Evolutionary conservation across 257 asterid genomes (phyloP).

Genomic region (Vinca minor): DNA sequence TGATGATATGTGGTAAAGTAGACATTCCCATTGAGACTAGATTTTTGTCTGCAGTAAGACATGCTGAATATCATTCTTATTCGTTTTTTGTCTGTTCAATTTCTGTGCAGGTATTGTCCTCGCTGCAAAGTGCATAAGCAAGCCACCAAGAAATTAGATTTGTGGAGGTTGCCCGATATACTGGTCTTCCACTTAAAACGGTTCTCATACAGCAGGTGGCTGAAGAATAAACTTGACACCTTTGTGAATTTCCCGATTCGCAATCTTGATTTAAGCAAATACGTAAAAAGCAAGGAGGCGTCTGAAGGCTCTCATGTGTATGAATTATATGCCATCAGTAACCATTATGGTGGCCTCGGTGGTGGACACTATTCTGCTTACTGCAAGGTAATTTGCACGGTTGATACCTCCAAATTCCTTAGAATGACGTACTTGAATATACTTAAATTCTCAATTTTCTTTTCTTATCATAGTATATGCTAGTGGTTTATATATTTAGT

Average conservation of each 20-base stretch:
- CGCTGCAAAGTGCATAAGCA: slow-evolving; percentile 88
- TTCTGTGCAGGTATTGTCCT: slow-evolving; percentile 78
- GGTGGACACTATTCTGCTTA: slow-evolving; percentile 97
- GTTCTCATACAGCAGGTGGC: slow-evolving; percentile 84
- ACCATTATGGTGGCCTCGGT: slow-evolving; percentile 96
- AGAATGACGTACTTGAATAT: neutral
- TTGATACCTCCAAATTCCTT: neutral
- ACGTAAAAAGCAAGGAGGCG: slow-evolving; percentile 52
- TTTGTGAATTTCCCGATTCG: slow-evolving; percentile 79
- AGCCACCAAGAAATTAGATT: slow-evolving; percentile 85
- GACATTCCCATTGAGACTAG: slow-evolving; percentile 1
- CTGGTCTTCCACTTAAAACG: slow-evolving; percentile 85
- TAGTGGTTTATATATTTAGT: neutral
- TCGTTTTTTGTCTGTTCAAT: slow-evolving; percentile 4
- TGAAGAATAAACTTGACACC: slow-evolving; percentile 87
- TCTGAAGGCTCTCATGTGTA: slow-evolving; percentile 58
- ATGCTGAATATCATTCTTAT: slow-evolving; percentile 1
- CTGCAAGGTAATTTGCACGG: slow-evolving; percentile 56
- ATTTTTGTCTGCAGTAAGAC: slow-evolving; percentile 9
- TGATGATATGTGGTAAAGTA: slow-evolving; percentile 90
- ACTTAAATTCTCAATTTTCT: neutral
- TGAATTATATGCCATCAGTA: slow-evolving; percentile 87
- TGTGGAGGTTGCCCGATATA: slow-evolving; percentile 90
- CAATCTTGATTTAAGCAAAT: slow-evolving; percentile 73
- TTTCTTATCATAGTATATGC: neutral